Evolutionary conservation across 352 stramenopile genomes (phyloP).

Genomic region (Blastocystis sp.): DNA sequence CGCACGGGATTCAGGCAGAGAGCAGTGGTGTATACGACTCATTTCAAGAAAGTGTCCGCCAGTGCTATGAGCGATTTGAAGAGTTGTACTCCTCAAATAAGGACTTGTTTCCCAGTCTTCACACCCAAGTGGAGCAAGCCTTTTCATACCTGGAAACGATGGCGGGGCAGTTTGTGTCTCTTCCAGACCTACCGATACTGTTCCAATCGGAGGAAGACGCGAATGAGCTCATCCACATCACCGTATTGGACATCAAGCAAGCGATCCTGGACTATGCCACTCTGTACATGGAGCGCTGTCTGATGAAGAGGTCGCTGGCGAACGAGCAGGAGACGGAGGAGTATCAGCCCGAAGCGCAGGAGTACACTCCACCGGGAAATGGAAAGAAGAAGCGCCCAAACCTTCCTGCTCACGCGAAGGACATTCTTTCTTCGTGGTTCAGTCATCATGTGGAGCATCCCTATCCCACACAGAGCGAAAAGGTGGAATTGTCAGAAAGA

Average conservation of each 20-base stretch:
- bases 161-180: neutral
- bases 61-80: slow-evolving; percentile 5
- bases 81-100: slow-evolving; percentile 1
- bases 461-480: slow-evolving; percentile 51
- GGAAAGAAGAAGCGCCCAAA: slow-evolving; percentile 24
- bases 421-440: slow-evolving; percentile 54
- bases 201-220: slow-evolving; percentile 13
- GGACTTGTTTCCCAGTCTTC: neutral
- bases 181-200: neutral
- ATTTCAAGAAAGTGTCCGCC: neutral
- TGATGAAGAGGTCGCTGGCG: neutral
- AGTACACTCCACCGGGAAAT: slow-evolving; percentile 29
- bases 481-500: slow-evolving; percentile 31
- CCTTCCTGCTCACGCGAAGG: slow-evolving; percentile 33
- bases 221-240: slow-evolving; percentile 5
- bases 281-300: neutral
- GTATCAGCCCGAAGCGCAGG: neutral
- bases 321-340: neutral
- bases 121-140: neutral
- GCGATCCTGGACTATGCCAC: slow-evolving; percentile 22
- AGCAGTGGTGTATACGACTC: neutral
- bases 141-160: slow-evolving; percentile 8
- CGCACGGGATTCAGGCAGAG: slow-evolving; percentile 15
- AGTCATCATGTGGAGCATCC: slow-evolving; percentile 49
- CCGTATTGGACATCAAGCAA: slow-evolving; percentile 37